Percentiles rank a stretch among this genome's conserved stretches.
Conservation (phyloP, 2,329 filamentous ascomycete genomes). For the Fusarium chaquense region DNA sequence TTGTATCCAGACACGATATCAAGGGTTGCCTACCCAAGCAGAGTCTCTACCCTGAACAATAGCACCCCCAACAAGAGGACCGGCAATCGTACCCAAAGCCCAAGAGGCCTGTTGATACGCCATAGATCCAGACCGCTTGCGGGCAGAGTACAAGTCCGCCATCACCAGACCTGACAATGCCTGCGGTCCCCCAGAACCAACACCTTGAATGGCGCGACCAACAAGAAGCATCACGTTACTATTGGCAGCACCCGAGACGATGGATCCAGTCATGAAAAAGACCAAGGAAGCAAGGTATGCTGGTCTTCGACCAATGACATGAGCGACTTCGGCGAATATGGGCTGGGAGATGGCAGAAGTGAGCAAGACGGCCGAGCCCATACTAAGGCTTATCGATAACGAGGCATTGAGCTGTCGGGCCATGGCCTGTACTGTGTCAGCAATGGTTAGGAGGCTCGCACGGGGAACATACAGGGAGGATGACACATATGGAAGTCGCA, state of each 20-base stretch:
- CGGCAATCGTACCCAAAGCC: conserved; percentile 65
- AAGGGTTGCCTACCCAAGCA: conserved; percentile 39
- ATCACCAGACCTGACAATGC: conserved; percentile 52
- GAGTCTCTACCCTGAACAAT: conserved; percentile 34
- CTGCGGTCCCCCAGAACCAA: conserved; percentile 53
- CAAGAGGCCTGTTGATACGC: conserved; percentile 59
- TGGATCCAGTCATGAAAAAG: conserved; percentile 57
- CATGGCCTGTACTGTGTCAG: conserved; percentile 36
- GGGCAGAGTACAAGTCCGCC: conserved; percentile 56
- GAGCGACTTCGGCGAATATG: conserved; percentile 53
- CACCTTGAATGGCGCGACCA: conserved; percentile 54
- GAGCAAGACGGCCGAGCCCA: conserved; percentile 75
- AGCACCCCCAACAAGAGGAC: conserved; percentile 45
- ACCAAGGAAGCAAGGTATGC: conserved; percentile 36
- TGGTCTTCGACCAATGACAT: conserved; percentile 52
- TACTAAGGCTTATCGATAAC: conserved; percentile 43
- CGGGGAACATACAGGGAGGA: conserved; percentile 42
- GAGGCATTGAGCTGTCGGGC: conserved; percentile 45
- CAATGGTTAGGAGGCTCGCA: neutral
- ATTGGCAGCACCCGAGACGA: conserved; percentile 52
- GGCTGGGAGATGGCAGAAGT: conserved; percentile 72
- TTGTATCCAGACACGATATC: neutral
- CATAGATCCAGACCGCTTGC: conserved; percentile 57
- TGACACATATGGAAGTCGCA: conserved; percentile 47
- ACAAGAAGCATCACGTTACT: conserved; percentile 49